These are phyloP conservation scores for Cystobasidium onofrii DNA, from an alignment of 768 basidiomycete genomes.

Conservation along the genomic window DNA sequence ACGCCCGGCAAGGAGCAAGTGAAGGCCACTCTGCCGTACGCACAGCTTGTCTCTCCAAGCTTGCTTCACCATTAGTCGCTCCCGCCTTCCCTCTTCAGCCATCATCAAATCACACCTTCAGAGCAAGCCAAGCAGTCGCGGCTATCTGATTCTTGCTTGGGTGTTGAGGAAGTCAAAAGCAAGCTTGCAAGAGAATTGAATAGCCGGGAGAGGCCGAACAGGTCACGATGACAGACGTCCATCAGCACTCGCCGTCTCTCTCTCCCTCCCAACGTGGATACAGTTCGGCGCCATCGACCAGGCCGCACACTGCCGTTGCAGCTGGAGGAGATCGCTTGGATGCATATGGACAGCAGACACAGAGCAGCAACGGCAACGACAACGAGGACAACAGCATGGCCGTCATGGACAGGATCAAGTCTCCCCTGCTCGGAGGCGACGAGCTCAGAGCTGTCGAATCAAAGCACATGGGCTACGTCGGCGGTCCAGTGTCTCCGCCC, in stretches of 20 bases:
- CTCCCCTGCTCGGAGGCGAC: neutral
- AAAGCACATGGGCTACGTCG: conserved; percentile 23
- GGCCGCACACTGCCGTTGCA: neutral
- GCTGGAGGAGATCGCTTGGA: neutral
- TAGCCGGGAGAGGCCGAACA: neutral
- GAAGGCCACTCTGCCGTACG: neutral
- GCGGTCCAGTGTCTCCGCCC: neutral
- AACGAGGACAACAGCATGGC: neutral
- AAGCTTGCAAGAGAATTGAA: neutral
- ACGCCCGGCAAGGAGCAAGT: too few relatives aligned
- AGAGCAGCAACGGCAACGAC: neutral
- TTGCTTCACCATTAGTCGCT: neutral
- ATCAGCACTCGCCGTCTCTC: neutral
- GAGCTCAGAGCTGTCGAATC: conserved; percentile 13
- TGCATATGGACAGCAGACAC: neutral
- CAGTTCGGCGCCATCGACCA: neutral
- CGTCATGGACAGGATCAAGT: neutral
- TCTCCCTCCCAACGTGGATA: neutral
- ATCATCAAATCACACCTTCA: neutral
- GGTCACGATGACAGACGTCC: neutral
- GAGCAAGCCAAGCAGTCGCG: too few relatives aligned
- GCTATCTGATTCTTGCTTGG: too few relatives aligned
- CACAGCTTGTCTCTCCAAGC: neutral
- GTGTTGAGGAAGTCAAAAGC: too few relatives aligned
- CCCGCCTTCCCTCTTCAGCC: neutral